Conservation (phyloP, 139 green algal genomes). For the Coelastrella sp. region DNA sequence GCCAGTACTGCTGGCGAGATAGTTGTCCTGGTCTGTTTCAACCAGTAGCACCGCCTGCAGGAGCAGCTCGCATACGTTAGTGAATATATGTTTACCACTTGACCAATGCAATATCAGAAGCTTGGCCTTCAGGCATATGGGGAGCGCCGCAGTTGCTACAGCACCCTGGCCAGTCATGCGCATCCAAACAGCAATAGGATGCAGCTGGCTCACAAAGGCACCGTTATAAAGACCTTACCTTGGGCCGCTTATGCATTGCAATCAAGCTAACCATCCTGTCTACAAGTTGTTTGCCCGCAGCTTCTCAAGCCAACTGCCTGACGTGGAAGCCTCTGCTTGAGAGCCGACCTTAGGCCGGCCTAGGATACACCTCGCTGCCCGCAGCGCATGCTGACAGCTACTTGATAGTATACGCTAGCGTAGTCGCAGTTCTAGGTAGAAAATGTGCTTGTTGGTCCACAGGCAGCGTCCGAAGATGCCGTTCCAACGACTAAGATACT, state of each 20-base stretch:
- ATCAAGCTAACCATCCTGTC: neutral
- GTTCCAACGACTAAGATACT: neutral
- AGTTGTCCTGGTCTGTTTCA: constrained; percentile 21
- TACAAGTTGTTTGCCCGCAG: neutral
- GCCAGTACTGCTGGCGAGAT: constrained; percentile 15
- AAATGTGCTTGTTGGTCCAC: neutral
- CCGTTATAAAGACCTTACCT: neutral
- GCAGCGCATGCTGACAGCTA: neutral
- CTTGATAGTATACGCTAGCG: neutral
- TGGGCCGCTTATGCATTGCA: neutral
- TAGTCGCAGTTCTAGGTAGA: neutral
- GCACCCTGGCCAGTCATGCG: no score
- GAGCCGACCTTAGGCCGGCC: neutral
- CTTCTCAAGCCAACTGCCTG: neutral
- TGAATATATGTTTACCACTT: no score
- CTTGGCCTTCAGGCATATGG: no score
- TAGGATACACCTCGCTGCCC: neutral
- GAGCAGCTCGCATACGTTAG: no score
- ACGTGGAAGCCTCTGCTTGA: neutral
- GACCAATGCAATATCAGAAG: no score
- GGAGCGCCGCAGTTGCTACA: no score
- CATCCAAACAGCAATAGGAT: neutral
- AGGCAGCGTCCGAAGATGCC: neutral
- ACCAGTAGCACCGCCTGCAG: neutral
- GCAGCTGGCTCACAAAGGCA: neutral